Evolutionary conservation across 164 flowering plant genomes (phyloP), one percentile per base, ranked within the genome.

Genomic region (Piper betle): DNA sequence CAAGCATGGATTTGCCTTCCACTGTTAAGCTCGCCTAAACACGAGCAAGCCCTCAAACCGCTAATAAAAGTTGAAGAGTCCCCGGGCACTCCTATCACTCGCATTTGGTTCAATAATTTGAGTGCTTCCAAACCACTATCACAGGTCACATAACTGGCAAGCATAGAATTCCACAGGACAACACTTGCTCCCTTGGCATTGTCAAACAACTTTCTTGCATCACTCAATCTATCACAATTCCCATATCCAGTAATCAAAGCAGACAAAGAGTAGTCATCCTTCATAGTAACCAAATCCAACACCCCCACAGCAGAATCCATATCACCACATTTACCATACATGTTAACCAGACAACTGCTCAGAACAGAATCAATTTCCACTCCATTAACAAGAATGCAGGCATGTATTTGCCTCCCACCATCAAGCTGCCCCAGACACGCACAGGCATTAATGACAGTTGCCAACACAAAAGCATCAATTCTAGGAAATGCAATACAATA

Each of bases 91-190:
- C 84, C 85, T 10, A 63, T 42, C 60, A 17, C 52, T 46, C 69
- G 75, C 92, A 90, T 87, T 68, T 59, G 56, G 10, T 65, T 68
- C 62, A 81, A 66, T 17, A 40, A 41, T 60, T 75, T 52, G 20
- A 90, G 52, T 33, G 92, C 95, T 68, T 82, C 80, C 11, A 13
- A 40, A 39, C 62, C 77, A 53, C 73, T 66, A 59, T 78, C 69
- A 66, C 79, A 81, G 50, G 62, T 12, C 42, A 60, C 76, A 69
- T 69, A 80, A 38, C 96, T 90, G 17, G 88, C 65, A 67, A 88
- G 80, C n/a, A 91, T 71, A 2, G 94, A 79, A 64, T 86, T 91
- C 94, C 90, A 89, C 8, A 82, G 17, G n/a, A 73, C 83, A 59
- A 73, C 76, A 77, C 84, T 74, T 38, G 74, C 73, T 25, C 62